Base-by-base conservation (phyloP, 257 asterid genomes). In the Verbascum thapsus region DNA sequence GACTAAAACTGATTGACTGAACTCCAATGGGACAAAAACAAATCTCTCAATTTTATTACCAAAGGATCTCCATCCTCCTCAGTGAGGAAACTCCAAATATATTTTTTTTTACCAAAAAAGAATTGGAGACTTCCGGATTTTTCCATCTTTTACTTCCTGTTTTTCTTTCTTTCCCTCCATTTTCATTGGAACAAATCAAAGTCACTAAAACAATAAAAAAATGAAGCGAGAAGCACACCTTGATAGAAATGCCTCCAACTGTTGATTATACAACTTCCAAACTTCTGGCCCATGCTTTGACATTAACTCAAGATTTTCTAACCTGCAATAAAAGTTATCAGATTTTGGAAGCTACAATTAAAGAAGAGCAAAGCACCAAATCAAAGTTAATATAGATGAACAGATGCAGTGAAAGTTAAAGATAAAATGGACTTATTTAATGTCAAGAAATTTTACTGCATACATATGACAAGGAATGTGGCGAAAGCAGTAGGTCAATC, bases 231-330 rank as follows among this genome's bases (percentile, higher is more conserved):
- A 58, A 53, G 45, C 73, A 44, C 65, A 90, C 99, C 98, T 87
- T 68, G 99, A 75, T 55, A 85, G 68, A 73, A 79, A 77, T 43
- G 88, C 95, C 77, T 90, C 98, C 85, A 90, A 61, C 57, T 73
- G 87, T 71, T 83, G 88, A 69, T 94, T 94, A 76, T 87, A 83
- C 75, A 78, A 47, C 84, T 88, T 94, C 98, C 98, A 94, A 42
- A 81, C 85, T 57, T 94, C 99, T 44, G 97, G 96, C 54, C 99
- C 96, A 69, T 90, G 85, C 81, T 82, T 88, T 30, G 86, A 77
- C 95, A 94, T 84, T 71, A 90, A 73, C 22, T 94, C 99, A 41
- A 94, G 87, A 79, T 94, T 94, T 72, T 94, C 99, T 68, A 90
- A 83, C 95, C 99, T 94, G 61, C 32, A 77, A 45, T 5, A 44